Evolutionary conservation across 495 filamentous ascomycete genomes (phyloP).

Genomic region (Lasiosphaeris hirsuta): DNA sequence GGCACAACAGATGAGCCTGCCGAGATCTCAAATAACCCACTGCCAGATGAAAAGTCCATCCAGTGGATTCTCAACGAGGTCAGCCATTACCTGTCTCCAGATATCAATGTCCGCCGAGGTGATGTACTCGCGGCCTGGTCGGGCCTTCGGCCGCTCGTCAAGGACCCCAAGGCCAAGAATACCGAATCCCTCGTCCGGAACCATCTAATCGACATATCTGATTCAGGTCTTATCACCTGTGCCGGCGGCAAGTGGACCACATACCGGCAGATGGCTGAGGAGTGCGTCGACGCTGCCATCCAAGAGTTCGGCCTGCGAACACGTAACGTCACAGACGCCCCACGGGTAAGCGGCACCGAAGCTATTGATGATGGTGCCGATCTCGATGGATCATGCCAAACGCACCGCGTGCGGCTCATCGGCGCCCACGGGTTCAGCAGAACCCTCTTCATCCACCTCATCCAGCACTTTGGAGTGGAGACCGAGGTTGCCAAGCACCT

Average conservation of each 20-base stretch:
- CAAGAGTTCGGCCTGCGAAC: constrained; percentile 69
- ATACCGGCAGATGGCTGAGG: constrained; percentile 98
- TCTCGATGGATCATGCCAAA: constrained; percentile 85
- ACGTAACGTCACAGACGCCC: constrained; percentile 54
- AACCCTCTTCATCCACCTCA: constrained; percentile 96
- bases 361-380: constrained; percentile 67
- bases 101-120: constrained; percentile 89
- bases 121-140: constrained; percentile 97
- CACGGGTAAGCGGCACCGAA: constrained; percentile 76
- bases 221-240: constrained; percentile 84
- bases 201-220: constrained; percentile 84
- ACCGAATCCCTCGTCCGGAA: constrained; percentile 95
- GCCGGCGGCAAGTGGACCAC: constrained; percentile 99
- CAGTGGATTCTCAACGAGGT: constrained; percentile 95
- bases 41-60: constrained; percentile 90
- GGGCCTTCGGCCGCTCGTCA: constrained; percentile 88
- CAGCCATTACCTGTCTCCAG: constrained; percentile 81
- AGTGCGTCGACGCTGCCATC: constrained; percentile 90
- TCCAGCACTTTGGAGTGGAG: constrained; percentile 95
- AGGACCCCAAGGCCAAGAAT: constrained; percentile 89
- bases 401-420: constrained; percentile 82
- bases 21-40: constrained; percentile 73
- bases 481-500: constrained; percentile 94
- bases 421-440: constrained; percentile 94
- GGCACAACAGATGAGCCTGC: constrained; percentile 92